A percentile compares a stretch with the other conserved stretches of the same genome.
Evolutionary conservation across 768 basidiomycete species (phyloP).

Genomic region (Russula earlei): DNA sequence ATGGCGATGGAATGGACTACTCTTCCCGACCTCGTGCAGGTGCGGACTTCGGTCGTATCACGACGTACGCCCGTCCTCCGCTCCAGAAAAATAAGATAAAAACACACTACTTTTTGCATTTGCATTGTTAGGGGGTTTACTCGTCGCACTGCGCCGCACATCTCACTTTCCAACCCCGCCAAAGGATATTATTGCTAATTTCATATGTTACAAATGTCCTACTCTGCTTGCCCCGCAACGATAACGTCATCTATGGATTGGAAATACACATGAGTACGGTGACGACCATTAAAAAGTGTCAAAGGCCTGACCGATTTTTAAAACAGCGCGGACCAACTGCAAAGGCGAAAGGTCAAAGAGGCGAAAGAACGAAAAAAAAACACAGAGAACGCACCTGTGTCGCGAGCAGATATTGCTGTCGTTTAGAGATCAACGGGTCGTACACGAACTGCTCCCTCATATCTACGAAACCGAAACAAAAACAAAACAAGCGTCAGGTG

Average conservation of each 20-base stretch:
- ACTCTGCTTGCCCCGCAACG: slow-evolving; percentile 58
- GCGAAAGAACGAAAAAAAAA: neutral
- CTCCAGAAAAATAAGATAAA: too few species aligned
- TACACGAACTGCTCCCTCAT: slow-evolving; percentile 98
- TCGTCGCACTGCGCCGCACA: neutral
- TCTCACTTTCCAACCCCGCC: neutral
- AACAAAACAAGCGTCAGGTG: too few species aligned
- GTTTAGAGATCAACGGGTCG: slow-evolving; percentile 93
- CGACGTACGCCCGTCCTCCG: too few species aligned
- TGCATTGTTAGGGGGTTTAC: neutral
- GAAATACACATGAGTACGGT: neutral
- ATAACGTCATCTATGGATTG: slow-evolving; percentile 62
- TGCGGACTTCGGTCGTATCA: too few species aligned
- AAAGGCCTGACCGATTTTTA: slow-evolving; percentile 65
- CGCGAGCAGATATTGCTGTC: slow-evolving; percentile 95
- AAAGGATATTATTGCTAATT: slow-evolving; percentile 12
- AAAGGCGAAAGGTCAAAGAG: slow-evolving; percentile 4
- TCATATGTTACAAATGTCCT: slow-evolving; percentile 23
- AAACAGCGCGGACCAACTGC: slow-evolving; percentile 73
- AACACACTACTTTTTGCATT: too few species aligned
- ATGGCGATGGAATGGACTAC: too few species aligned
- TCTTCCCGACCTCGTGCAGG: too few species aligned
- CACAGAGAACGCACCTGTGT: slow-evolving; percentile 56
- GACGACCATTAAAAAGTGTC: neutral
- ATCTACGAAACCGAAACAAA: slow-evolving; percentile 38